A percentile compares a stretch with the other conserved stretches of the same genome.
Conservation (phyloP, 495 filamentous ascomycete species). For the Cenococcum geophilum region DNA sequence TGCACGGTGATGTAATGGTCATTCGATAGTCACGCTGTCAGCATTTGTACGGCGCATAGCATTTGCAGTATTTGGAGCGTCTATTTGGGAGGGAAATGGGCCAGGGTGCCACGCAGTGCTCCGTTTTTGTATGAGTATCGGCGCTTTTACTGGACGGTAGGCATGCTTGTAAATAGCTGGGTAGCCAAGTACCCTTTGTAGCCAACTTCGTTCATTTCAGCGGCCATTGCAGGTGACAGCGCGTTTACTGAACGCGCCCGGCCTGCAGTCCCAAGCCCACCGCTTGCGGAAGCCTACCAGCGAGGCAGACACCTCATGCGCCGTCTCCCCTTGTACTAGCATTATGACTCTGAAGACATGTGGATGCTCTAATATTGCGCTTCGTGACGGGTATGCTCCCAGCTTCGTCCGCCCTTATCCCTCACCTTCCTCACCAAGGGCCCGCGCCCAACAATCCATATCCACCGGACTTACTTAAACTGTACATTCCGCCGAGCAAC, state of each 20-base stretch:
- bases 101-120: not conserved
- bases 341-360: not conserved
- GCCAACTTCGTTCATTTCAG: not conserved
- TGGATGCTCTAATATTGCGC: not conserved
- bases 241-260: constrained; percentile 16
- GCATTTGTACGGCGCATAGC: constrained; percentile 11
- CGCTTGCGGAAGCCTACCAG: not conserved
- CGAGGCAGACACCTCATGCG: constrained; percentile 1
- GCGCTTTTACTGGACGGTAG: not conserved
- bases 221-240: constrained; percentile 9
- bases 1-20: constrained; percentile 44
- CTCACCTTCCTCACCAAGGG: not conserved
- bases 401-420: not conserved
- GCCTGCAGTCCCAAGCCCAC: not conserved
- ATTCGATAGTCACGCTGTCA: constrained; percentile 20
- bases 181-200: not conserved
- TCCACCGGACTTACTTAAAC: not conserved
- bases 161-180: too few species aligned
- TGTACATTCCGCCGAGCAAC: not conserved
- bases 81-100: not conserved
- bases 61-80: not conserved
- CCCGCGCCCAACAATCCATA: constrained; percentile 1
- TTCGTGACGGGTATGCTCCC: constrained; percentile 2
- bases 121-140: not conserved
- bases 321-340: not conserved